A percentile compares a stretch with the other conserved stretches of the same genome.
Conservation (phyloP, 1,139 yeast genomes). For the Geotrichum restrictum region DNA sequence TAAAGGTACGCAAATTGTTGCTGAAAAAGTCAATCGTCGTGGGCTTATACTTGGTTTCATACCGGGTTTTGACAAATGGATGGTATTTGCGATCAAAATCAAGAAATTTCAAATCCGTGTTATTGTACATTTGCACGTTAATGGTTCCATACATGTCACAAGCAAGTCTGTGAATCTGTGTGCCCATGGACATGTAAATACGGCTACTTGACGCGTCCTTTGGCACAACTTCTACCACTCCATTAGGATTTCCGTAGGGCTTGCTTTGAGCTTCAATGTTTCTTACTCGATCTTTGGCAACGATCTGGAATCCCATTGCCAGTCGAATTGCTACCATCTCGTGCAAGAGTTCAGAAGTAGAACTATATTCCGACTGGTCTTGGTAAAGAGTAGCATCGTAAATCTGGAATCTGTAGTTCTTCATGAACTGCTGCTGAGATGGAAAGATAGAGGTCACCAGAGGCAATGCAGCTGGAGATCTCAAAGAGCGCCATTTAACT, state of each 20-base stretch:
- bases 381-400: constrained; percentile 60
- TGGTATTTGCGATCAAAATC: constrained; percentile 22
- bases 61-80: constrained; percentile 71
- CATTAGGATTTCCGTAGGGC: constrained; percentile 52
- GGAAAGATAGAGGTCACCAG: constrained; percentile 77
- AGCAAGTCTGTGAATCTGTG: constrained; percentile 78
- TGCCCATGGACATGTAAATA: constrained; percentile 70
- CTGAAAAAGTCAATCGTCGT: constrained; percentile 53
- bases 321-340: constrained; percentile 85
- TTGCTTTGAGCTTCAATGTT: constrained; percentile 56
- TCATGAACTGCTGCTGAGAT: constrained; percentile 52
- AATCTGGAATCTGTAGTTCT: constrained; percentile 47
- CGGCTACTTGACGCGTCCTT: constrained; percentile 53
- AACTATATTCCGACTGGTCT: constrained; percentile 51
- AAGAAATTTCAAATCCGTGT: constrained; percentile 31
- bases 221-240: constrained; percentile 41
- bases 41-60: constrained; percentile 62
- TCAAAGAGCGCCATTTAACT: constrained; percentile 88
- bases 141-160: constrained; percentile 60
- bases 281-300: constrained; percentile 63
- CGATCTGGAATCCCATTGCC: constrained; percentile 84
- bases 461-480: constrained; percentile 92
- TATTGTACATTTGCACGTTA: constrained; percentile 68
- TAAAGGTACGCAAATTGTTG: constrained; percentile 53
- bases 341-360: constrained; percentile 63